Percentiles rank a stretch among this genome's conserved stretches.
These are phyloP conservation scores for Magnusiomyces sp. DNA, from an alignment of 1,139 yeast genomes.

Conservation along the genomic window DNA sequence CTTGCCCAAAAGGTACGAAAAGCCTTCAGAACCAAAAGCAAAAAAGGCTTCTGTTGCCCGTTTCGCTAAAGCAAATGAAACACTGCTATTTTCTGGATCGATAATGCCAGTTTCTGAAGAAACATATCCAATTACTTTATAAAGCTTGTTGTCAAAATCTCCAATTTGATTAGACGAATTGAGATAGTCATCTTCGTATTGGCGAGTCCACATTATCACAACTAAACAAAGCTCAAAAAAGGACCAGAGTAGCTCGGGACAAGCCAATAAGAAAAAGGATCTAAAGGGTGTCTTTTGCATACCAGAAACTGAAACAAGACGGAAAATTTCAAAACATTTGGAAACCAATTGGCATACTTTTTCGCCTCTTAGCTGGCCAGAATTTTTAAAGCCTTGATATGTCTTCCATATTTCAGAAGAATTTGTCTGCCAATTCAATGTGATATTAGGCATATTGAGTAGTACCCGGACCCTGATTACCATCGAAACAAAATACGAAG, in stretches of 20 bases:
- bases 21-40: constrained; percentile 26
- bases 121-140: constrained; percentile 11
- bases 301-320: constrained; percentile 21
- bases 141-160: background rate
- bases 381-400: background rate
- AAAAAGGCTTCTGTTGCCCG: constrained; percentile 27
- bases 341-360: constrained; percentile 16
- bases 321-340: constrained; percentile 24
- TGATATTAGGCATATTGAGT: constrained; percentile 23
- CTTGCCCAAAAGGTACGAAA: constrained; percentile 22
- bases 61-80: constrained; percentile 25
- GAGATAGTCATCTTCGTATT: constrained; percentile 22
- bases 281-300: constrained; percentile 15
- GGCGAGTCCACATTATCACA: constrained; percentile 28
- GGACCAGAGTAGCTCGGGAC: constrained; percentile 22
- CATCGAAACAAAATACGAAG: constrained; percentile 17
- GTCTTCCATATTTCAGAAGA: constrained; percentile 17
- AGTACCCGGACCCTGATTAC: constrained; percentile 21
- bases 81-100: constrained; percentile 19
- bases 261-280: constrained; percentile 12
- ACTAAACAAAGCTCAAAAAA: constrained; percentile 25
- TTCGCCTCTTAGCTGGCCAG: background rate
- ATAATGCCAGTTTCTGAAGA: constrained; percentile 12
- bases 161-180: constrained; percentile 21
- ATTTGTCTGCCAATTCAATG: constrained; percentile 22